Base-by-base conservation (phyloP, 139 green algal genomes). In the Pycnococcus provasolii region DNA sequence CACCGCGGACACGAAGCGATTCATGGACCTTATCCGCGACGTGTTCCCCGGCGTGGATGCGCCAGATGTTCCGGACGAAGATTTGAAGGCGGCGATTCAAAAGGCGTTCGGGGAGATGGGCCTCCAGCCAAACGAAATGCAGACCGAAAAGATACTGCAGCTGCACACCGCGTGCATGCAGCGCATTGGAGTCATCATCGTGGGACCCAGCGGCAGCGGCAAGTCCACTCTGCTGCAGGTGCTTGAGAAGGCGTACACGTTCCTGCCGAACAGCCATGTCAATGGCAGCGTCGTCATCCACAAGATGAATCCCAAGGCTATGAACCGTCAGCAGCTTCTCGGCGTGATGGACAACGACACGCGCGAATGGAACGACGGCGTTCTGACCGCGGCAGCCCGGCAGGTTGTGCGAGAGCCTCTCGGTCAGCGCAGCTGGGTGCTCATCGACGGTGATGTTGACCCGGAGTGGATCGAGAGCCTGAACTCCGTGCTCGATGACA, bases 401-500 rank as follows among this genome's bases (percentile, higher is more conserved):
- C 79, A 84, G 70, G 83, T 88, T 3, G 81, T 86, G 4, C 81
- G 82, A 57, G 84, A 90, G 63, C 68, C 75, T 0, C 58, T 81
- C 42, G 78, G 84, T 62, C 76, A 87, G 77, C 81, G 79, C 39
- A 82, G 64, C n/a, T 94, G 86, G 86, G 88, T 94, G 54, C 77
- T 94, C 51, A 90, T 84, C 67, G 87, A 94, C 67, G 87, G 87
- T 4, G 86, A 94, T 52, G 82, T 94, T 7, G 87, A 94, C 64
- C 87, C 87, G 0, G 87, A 91, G 73, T 94, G 87, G 87, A 89
- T 94, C 47, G 87, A 94, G 75, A 88, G 81, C 8, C 82, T 94
- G 6, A 94, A 94, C 78, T 86, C 73, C 3, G 86, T 92, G 67
- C 77, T 92, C 54, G 86, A 92, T 53, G 86, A 92, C 71, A 89